Evolutionary conservation across 2,329 filamentous ascomycete species (phyloP).

Genomic region (Alternaria gansuensis): DNA sequence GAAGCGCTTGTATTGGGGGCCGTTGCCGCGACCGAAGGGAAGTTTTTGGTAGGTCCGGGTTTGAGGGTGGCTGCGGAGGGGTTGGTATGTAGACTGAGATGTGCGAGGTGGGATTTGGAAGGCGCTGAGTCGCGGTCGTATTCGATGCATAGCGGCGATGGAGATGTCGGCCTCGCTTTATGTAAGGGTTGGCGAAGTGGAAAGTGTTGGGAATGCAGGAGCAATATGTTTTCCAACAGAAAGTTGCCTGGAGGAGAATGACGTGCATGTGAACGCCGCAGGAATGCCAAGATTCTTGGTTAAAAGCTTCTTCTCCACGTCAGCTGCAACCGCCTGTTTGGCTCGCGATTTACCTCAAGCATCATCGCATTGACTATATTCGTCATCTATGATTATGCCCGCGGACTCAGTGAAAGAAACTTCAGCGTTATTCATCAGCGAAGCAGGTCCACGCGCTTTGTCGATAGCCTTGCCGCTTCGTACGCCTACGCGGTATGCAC

Average conservation of each 20-base stretch:
- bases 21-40: constrained; percentile 30
- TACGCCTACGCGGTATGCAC: not conserved
- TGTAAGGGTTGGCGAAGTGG: not conserved
- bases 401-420: too few relatives aligned
- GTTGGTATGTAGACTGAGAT: not conserved
- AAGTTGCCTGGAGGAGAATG: not conserved
- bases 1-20: constrained; percentile 47
- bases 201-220: too few relatives aligned
- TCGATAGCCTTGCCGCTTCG: not conserved
- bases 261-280: constrained; percentile 24
- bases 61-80: constrained; percentile 1
- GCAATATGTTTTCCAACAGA: too few relatives aligned
- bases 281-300: constrained; percentile 24
- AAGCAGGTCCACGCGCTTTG: not conserved
- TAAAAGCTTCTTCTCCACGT: not conserved
- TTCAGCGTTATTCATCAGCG: too few relatives aligned
- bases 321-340: not conserved
- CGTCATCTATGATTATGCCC: not conserved
- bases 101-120: constrained; percentile 14
- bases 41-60: constrained; percentile 37
- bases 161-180: not conserved
- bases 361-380: not conserved
- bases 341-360: not conserved
- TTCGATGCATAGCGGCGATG: constrained; percentile 28
- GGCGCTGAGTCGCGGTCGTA: constrained; percentile 21